These are phyloP conservation scores for Daldinia bambusicola DNA, from an alignment of 495 filamentous ascomycete genomes.

Conservation along the genomic window DNA sequence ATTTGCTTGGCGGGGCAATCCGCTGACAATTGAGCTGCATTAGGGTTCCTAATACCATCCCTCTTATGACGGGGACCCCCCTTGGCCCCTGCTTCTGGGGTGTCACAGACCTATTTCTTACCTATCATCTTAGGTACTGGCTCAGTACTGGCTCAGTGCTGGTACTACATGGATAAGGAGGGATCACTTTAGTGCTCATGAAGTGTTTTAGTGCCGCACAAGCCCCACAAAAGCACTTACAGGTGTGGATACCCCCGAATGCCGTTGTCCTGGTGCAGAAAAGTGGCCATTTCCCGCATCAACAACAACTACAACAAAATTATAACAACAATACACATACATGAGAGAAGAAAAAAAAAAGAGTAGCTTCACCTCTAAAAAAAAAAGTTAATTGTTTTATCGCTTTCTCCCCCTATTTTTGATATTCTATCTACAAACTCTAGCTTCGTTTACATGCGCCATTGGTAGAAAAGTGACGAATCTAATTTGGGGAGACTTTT, in stretches of 20 bases:
- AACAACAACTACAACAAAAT: conserved; percentile 34
- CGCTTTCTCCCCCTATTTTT: background rate
- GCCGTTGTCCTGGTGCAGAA: conserved; percentile 42
- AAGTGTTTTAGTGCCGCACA: conserved; percentile 21
- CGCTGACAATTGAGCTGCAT: conserved; percentile 7
- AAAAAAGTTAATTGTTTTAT: background rate
- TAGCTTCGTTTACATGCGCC: conserved; percentile 7
- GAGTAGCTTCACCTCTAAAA: background rate
- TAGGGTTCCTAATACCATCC: conserved; percentile 11
- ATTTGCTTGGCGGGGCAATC: conserved; percentile 25
- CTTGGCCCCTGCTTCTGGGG: conserved; percentile 11
- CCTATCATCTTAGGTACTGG: background rate
- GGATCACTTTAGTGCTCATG: conserved; percentile 19
- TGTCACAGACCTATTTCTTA: conserved; percentile 23
- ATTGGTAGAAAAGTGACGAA: conserved; percentile 9
- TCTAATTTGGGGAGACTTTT: conserved; percentile 5
- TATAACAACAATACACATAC: conserved; percentile 38
- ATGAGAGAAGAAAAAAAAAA: conserved; percentile 5
- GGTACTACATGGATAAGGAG: conserved; percentile 25
- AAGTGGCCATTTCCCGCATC: conserved; percentile 40
- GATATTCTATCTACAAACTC: background rate
- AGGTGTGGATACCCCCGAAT: conserved; percentile 15
- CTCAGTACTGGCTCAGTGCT: no score
- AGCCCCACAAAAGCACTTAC: conserved; percentile 22
- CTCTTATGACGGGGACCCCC: conserved; percentile 11